phyloP scores from a whole-genome alignment of 441 rosid species.

The Brassica hybrid region DNA sequence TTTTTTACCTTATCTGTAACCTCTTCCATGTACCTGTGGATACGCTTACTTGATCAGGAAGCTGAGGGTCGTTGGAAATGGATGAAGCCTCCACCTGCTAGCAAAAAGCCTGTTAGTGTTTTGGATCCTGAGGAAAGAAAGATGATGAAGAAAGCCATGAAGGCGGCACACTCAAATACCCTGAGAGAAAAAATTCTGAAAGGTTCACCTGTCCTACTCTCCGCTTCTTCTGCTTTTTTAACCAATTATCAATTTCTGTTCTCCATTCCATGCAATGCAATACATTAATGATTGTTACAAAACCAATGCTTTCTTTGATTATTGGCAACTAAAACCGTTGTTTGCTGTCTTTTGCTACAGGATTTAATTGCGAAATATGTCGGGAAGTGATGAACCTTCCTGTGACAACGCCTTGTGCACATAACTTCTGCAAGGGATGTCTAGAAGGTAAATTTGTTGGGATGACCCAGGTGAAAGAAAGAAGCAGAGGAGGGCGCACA shows the following conservation, averaged over 20 bases:
- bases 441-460: conserved; percentile 51
- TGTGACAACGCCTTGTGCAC: conserved; percentile 61
- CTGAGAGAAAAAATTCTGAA: neutral
- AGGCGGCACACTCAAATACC: conserved; percentile 3
- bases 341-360: conserved; percentile 38
- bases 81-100: conserved; percentile 3
- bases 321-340: neutral
- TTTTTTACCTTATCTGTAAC: neutral
- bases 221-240: neutral
- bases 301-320: too few relatives aligned
- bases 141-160: neutral
- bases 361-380: conserved; percentile 53
- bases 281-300: neutral
- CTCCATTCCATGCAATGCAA: neutral
- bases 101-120: neutral
- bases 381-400: conserved; percentile 51
- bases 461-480: conserved; percentile 47
- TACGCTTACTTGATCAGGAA: neutral
- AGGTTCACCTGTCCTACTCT: neutral
- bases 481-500: conserved; percentile 59
- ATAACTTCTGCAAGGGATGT: conserved; percentile 57
- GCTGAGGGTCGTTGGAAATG: neutral
- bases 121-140: neutral
- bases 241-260: neutral
- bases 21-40: neutral